A percentile compares a stretch with the other conserved stretches of the same genome.
phyloP scores from a whole-genome alignment of 2,329 filamentous ascomycete genomes.

The Claviceps digitariae region DNA sequence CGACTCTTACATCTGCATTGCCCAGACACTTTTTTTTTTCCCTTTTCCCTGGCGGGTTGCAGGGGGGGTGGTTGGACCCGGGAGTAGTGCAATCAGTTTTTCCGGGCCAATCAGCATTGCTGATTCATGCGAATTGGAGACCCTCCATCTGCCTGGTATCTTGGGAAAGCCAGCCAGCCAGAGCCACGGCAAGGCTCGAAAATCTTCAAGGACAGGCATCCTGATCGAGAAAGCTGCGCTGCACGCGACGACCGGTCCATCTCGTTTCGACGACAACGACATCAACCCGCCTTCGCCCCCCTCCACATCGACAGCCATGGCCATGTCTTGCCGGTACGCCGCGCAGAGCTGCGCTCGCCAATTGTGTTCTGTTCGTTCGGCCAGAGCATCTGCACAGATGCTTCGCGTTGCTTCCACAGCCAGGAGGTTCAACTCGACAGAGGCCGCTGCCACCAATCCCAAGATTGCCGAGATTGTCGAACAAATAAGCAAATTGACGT shows the following conservation, averaged over 20 bases:
- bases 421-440: constrained; percentile 81
- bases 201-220: constrained; percentile 24
- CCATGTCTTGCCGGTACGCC: constrained; percentile 48
- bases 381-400: constrained; percentile 35
- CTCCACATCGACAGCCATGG: constrained; percentile 34
- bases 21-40: constrained; percentile 22
- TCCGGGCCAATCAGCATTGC: constrained; percentile 23
- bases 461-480: constrained; percentile 95
- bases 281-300: constrained; percentile 7
- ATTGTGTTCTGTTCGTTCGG: constrained; percentile 35
- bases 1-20: background rate
- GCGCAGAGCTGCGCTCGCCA: constrained; percentile 52
- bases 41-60: constrained; percentile 18
- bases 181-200: constrained; percentile 21
- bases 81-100: constrained; percentile 20
- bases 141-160: background rate
- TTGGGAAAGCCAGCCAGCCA: background rate
- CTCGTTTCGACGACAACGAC: constrained; percentile 1
- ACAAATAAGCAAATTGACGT: constrained; percentile 95
- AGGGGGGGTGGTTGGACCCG: constrained; percentile 12
- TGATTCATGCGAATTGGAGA: background rate
- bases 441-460: constrained; percentile 57
- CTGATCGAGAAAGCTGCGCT: constrained; percentile 10
- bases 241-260: constrained; percentile 10
- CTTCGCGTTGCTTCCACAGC: constrained; percentile 32